Conservation (phyloP, 2,329 filamentous ascomycete genomes). For the Alternaria brassicicola region DNA sequence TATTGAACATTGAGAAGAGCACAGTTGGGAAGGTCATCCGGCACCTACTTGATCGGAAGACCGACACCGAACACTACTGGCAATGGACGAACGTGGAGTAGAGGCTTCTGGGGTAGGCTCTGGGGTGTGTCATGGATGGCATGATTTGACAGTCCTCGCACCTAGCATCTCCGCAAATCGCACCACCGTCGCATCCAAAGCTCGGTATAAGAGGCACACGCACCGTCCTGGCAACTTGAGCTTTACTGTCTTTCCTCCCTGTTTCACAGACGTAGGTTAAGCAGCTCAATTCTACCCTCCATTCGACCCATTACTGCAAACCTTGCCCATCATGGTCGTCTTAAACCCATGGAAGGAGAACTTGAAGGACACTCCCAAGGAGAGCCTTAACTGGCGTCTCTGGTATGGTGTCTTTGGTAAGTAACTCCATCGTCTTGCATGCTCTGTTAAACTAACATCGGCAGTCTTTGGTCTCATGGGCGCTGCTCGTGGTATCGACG, state of each 20-base stretch:
- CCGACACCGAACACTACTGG: not conserved
- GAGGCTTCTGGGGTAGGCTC: not conserved
- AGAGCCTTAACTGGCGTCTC: conserved; percentile 77
- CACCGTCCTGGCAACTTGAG: not conserved
- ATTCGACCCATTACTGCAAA: not conserved
- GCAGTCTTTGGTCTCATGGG: conserved; percentile 72
- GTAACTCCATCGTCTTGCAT: not conserved
- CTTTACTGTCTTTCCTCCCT: conserved; percentile 6
- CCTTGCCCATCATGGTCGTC: conserved; percentile 31
- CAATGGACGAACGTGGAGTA: conserved; percentile 5
- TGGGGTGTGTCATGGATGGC: conserved; percentile 6
- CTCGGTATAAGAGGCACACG: conserved; percentile 7
- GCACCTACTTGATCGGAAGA: not conserved
- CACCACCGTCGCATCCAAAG: not conserved
- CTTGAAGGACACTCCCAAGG: conserved; percentile 68
- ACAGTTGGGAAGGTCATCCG: conserved; percentile 6
- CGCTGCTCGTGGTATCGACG: conserved; percentile 78
- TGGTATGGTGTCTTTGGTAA: conserved; percentile 72
- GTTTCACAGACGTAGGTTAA: conserved; percentile 1
- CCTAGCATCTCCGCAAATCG: conserved; percentile 5
- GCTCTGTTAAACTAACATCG: conserved; percentile 11
- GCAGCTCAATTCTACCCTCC: conserved; percentile 1
- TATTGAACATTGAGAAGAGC: conserved; percentile 1
- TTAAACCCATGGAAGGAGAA: conserved; percentile 50
- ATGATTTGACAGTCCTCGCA: not conserved